phyloP scores from a whole-genome alignment of 495 filamentous ascomycete genomes.

The Penicillium ochrochloron region DNA sequence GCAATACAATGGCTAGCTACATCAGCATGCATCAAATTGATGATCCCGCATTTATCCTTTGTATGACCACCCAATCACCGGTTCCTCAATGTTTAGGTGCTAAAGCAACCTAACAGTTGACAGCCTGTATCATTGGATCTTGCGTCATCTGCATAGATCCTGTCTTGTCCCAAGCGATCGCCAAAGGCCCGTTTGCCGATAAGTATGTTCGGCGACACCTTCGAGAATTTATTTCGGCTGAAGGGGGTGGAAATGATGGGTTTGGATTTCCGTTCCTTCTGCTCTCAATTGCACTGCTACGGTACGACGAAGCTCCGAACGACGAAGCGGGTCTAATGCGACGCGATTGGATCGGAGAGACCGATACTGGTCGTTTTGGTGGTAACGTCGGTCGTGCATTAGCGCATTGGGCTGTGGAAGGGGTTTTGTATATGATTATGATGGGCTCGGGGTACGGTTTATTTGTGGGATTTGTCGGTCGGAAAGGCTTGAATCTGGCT shows the following conservation, averaged over 20 bases:
- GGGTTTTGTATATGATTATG: constrained; percentile 47
- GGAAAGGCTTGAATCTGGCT: constrained; percentile 36
- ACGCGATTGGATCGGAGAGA: constrained; percentile 37
- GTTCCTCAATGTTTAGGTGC: background rate
- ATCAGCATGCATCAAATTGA: constrained; percentile 42
- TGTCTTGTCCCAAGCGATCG: constrained; percentile 62
- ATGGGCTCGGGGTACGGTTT: constrained; percentile 42
- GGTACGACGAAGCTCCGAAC: constrained; percentile 50
- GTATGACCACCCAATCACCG: constrained; percentile 20
- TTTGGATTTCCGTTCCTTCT: constrained; percentile 65
- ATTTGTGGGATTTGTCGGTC: constrained; percentile 38
- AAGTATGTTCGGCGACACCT: constrained; percentile 60
- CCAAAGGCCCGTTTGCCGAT: constrained; percentile 65
- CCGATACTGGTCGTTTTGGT: constrained; percentile 39
- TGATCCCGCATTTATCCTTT: constrained; percentile 39
- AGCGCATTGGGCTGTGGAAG: constrained; percentile 47
- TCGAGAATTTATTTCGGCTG: constrained; percentile 65
- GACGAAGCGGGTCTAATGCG: constrained; percentile 1
- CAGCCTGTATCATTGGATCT: constrained; percentile 62
- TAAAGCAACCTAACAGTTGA: constrained; percentile 37
- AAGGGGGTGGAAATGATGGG: constrained; percentile 65
- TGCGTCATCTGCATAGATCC: constrained; percentile 68
- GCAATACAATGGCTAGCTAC: constrained; percentile 43
- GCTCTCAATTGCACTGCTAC: constrained; percentile 58
- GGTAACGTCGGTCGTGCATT: constrained; percentile 38